phyloP scores from a whole-genome alignment of 2,329 filamentous ascomycete genomes.

The Fusarium redolens region DNA sequence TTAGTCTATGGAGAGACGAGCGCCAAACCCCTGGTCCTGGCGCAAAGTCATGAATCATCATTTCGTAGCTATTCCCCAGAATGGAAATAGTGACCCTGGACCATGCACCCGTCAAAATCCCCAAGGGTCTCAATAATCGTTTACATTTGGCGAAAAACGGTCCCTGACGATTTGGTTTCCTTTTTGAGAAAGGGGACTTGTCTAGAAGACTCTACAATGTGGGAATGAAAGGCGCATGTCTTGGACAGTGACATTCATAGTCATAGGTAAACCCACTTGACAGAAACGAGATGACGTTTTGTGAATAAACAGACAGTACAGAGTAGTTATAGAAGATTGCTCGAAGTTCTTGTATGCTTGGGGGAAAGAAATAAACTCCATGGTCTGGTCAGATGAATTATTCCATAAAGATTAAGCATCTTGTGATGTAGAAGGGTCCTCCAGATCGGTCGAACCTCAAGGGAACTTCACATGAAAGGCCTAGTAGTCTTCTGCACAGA shows the following conservation, averaged over 20 bases:
- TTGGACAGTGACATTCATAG: not conserved
- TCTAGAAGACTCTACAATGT: not conserved
- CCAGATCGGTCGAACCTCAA: not conserved
- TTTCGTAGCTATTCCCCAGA: not conserved
- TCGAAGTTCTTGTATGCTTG: not conserved
- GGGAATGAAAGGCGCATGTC: not conserved
- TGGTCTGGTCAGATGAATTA: not conserved
- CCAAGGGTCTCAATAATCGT: slow-evolving; percentile 7
- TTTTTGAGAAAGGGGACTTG: slow-evolving; percentile 1
- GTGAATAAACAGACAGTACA: not conserved
- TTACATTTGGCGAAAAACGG: slow-evolving; percentile 1
- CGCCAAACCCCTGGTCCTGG: slow-evolving; percentile 3
- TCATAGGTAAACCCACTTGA: not conserved
- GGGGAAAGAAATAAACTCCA: not conserved
- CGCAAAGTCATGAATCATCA: slow-evolving; percentile 42
- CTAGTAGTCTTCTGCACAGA: not conserved
- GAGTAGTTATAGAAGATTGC: not conserved
- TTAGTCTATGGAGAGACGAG: not conserved
- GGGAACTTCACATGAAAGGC: not conserved
- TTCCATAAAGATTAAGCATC: not conserved
- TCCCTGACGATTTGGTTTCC: slow-evolving; percentile 32
- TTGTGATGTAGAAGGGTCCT: not conserved
- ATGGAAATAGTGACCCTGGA: not conserved
- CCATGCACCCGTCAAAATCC: not conserved
- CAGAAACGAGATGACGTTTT: not conserved